Percentiles rank a stretch among this genome's conserved stretches.
These are phyloP conservation scores for Carex littledalei DNA, from an alignment of 176 grass and related monocot genomes.

Conservation along the genomic window DNA sequence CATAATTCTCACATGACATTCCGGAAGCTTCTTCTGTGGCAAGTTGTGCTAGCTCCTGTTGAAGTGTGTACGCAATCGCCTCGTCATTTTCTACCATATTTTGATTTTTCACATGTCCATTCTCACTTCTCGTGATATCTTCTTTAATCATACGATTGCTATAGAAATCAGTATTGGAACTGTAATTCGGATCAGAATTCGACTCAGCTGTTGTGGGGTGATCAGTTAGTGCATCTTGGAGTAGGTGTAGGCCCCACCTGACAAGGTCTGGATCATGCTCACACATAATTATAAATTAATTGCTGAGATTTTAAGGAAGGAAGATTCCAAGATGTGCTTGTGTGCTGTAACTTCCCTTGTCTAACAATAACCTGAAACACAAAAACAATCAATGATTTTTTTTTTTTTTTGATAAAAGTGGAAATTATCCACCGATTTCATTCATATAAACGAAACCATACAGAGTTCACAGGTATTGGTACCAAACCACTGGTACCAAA, in stretches of 20 bases:
- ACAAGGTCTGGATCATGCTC: conserved; percentile 47
- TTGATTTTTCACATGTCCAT: background rate
- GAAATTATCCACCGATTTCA: too few species aligned
- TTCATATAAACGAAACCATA: too few species aligned
- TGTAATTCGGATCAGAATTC: conserved; percentile 8
- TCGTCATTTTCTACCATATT: conserved; percentile 51
- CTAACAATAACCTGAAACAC: conserved; percentile 7
- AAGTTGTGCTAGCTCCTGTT: conserved; percentile 58
- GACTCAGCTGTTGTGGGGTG: background rate
- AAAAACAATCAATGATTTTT: background rate
- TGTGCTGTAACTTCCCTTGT: background rate
- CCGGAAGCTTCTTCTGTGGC: conserved; percentile 46
- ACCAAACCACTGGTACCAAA: too few species aligned
- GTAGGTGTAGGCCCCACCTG: conserved; percentile 72
- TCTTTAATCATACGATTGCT: background rate
- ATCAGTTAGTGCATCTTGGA: conserved; percentile 14
- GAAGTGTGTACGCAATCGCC: conserved; percentile 60
- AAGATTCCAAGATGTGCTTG: background rate
- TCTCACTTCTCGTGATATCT: background rate
- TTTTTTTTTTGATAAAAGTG: background rate
- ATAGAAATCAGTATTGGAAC: background rate
- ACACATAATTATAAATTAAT: conserved; percentile 34
- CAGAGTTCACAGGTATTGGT: too few species aligned
- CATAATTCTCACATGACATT: conserved; percentile 14
- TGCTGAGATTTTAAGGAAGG: background rate